Conservation (phyloP, 2,329 filamentous ascomycete genomes). For the Xylaria sp. region DNA sequence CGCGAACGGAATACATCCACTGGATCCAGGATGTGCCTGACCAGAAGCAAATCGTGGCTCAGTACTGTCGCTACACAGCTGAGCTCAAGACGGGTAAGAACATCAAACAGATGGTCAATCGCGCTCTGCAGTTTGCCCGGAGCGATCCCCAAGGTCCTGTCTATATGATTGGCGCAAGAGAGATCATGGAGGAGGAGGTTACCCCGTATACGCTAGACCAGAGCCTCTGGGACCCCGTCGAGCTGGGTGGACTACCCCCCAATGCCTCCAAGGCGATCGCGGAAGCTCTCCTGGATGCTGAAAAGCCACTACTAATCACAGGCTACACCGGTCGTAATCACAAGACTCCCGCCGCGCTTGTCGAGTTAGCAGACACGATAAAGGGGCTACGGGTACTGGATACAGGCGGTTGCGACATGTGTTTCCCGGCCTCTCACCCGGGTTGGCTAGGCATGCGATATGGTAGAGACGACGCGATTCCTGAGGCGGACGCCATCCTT, state of each 20-base stretch:
- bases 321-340: constrained; percentile 70
- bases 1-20: constrained; percentile 78
- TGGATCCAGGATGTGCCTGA: constrained; percentile 83
- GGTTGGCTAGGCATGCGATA: constrained; percentile 66
- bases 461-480: constrained; percentile 67
- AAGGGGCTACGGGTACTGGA: constrained; percentile 68
- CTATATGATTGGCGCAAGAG: constrained; percentile 71
- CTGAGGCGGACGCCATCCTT: constrained; percentile 74
- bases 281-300: constrained; percentile 56
- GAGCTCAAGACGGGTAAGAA: constrained; percentile 83
- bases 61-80: constrained; percentile 78
- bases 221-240: constrained; percentile 63
- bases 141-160: constrained; percentile 74
- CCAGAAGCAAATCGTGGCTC: constrained; percentile 71
- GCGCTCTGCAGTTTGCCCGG: constrained; percentile 74
- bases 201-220: constrained; percentile 65
- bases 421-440: constrained; percentile 66
- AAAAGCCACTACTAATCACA: constrained; percentile 63
- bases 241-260: constrained; percentile 54
- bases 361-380: constrained; percentile 61
- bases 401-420: constrained; percentile 75
- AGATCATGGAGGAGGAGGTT: constrained; percentile 83
- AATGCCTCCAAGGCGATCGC: constrained; percentile 55
- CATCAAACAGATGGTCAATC: constrained; percentile 83
- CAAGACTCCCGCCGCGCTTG: constrained; percentile 53